Evolutionary conservation across 2,329 filamentous ascomycete species (phyloP).

Genomic region (Pseudogymnoascus sp.): DNA sequence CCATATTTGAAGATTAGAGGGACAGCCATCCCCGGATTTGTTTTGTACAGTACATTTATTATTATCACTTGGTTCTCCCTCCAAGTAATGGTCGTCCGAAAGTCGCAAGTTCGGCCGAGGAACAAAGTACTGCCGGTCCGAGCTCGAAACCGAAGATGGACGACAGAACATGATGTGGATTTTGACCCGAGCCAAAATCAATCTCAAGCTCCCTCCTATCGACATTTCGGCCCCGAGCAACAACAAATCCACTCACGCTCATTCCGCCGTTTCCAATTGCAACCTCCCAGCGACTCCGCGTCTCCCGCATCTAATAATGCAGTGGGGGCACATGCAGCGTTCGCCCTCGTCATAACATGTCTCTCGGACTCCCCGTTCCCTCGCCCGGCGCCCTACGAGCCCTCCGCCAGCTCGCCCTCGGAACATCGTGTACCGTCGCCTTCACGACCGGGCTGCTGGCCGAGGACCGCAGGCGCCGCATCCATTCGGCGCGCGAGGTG

Average conservation of each 20-base stretch:
- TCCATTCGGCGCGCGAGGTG: constrained; percentile 41
- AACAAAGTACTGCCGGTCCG: constrained; percentile 1
- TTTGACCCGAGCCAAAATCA: constrained; percentile 4
- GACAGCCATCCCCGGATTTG: neutral
- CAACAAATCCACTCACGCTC: neutral
- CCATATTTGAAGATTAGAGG: too few species aligned
- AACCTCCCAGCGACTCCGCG: neutral
- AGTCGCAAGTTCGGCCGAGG: neutral
- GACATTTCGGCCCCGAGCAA: neutral
- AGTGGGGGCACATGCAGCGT: neutral
- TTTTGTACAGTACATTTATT: neutral
- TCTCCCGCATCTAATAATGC: neutral
- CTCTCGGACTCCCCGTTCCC: constrained; percentile 39
- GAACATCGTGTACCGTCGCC: constrained; percentile 48
- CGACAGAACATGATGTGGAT: constrained; percentile 1
- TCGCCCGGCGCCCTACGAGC: constrained; percentile 47
- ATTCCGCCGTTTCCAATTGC: neutral
- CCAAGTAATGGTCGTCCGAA: neutral
- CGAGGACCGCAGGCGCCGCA: constrained; percentile 47
- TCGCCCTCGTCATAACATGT: constrained; percentile 31
- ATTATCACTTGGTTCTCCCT: neutral
- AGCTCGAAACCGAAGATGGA: neutral
- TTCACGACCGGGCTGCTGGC: constrained; percentile 35
- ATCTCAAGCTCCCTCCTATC: neutral
- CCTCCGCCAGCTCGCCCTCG: constrained; percentile 46